These are phyloP conservation scores for Zygnema cylindricum DNA, from an alignment of 139 green algal genomes.

Conservation along the genomic window DNA sequence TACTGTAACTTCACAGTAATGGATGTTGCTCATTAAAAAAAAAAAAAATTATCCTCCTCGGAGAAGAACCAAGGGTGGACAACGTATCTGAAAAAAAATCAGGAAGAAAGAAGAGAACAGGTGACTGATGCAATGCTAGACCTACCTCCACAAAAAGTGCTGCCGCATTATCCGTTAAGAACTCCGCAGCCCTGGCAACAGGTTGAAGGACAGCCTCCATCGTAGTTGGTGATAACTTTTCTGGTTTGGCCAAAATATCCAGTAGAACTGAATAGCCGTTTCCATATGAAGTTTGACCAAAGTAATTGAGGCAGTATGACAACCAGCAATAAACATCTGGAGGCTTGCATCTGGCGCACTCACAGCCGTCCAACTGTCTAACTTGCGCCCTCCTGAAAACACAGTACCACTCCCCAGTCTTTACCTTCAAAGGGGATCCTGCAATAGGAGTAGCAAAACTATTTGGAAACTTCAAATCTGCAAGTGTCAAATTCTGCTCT, in stretches of 20 bases:
- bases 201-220: slow-evolving; percentile 43
- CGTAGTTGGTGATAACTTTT: background rate
- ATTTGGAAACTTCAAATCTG: background rate
- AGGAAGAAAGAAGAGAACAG: background rate
- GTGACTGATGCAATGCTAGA: background rate
- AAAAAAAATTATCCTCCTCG: background rate
- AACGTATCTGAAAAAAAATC: background rate
- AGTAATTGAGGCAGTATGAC: slow-evolving; percentile 61
- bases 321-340: slow-evolving; percentile 35
- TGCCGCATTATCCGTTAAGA: slow-evolving; percentile 35
- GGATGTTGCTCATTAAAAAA: background rate
- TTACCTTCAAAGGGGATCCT: background rate
- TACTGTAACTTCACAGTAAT: too few species aligned
- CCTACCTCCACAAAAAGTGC: slow-evolving; percentile 15
- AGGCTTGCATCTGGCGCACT: slow-evolving; percentile 23
- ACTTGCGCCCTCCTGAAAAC: slow-evolving; percentile 18
- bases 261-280: slow-evolving; percentile 48
- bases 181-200: slow-evolving; percentile 20
- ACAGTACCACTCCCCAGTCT: slow-evolving; percentile 20
- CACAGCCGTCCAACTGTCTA: slow-evolving; percentile 4
- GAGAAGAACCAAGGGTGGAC: background rate
- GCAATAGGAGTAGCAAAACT: slow-evolving; percentile 12
- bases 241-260: slow-evolving; percentile 1
- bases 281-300: slow-evolving; percentile 52
- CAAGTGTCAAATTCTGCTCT: slow-evolving; percentile 14